These are phyloP conservation scores for Thermothelomyces thermophilus DNA, from an alignment of 2,329 filamentous ascomycete species.

Conservation along the genomic window DNA sequence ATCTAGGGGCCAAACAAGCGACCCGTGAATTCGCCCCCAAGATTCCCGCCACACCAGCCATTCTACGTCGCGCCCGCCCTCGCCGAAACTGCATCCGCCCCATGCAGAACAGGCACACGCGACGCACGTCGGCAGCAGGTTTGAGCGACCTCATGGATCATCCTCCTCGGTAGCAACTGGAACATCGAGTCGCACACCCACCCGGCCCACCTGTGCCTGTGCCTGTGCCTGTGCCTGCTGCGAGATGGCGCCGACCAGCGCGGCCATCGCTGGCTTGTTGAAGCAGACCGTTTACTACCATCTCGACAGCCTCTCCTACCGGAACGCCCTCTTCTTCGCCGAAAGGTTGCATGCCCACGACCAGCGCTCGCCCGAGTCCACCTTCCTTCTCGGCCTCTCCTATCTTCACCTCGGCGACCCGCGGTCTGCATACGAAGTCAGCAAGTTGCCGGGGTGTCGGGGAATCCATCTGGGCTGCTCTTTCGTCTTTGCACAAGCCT, in stretches of 20 bases:
- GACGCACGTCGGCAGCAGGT: not conserved
- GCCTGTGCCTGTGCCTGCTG: conserved; percentile 12
- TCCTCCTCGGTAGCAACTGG: conserved; percentile 21
- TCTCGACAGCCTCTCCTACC: conserved; percentile 81
- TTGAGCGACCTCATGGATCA: conserved; percentile 31
- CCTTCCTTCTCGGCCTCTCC: conserved; percentile 77
- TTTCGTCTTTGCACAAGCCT: conserved; percentile 88
- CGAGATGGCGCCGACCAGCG: conserved; percentile 47
- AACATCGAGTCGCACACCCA: conserved; percentile 19
- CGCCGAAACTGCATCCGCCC: not conserved
- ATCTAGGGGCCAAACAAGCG: not conserved
- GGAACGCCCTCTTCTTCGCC: conserved; percentile 91
- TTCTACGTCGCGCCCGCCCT: not conserved
- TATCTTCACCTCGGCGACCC: conserved; percentile 76
- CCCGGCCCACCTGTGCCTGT: conserved; percentile 15
- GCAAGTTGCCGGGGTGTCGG: conserved; percentile 62
- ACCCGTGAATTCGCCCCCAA: conserved; percentile 1
- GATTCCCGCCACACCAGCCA: conserved; percentile 1
- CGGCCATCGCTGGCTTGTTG: conserved; percentile 45
- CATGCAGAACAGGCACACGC: conserved; percentile 7
- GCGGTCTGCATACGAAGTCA: conserved; percentile 79
- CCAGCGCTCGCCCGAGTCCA: conserved; percentile 69
- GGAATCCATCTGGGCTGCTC: conserved; percentile 78
- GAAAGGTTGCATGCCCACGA: conserved; percentile 82
- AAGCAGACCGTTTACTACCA: conserved; percentile 59